Conservation (phyloP, 1,284 basidiomycete species). For the Leccinum pachyderme region DNA sequence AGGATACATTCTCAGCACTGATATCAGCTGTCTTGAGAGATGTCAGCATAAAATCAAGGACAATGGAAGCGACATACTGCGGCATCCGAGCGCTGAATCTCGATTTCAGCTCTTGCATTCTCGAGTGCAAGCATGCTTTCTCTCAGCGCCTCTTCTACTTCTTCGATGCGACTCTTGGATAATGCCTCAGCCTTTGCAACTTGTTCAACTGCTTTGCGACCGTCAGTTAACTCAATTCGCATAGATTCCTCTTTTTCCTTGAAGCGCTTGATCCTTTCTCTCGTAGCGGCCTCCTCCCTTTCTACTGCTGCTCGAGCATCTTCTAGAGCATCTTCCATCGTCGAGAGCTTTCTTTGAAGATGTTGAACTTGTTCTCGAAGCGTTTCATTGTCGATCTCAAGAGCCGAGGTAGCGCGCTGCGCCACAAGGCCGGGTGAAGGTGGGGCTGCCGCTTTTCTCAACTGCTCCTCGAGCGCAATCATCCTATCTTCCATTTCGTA, state of each 20-base stretch:
- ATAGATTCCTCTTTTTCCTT: slow-evolving; percentile 78
- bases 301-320: slow-evolving; percentile 74
- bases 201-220: slow-evolving; percentile 63
- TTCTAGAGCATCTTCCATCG: slow-evolving; percentile 84
- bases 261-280: slow-evolving; percentile 65
- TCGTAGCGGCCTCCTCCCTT: slow-evolving; percentile 65
- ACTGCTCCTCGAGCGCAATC: slow-evolving; percentile 60
- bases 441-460: slow-evolving; percentile 35
- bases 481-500: slow-evolving; percentile 79
- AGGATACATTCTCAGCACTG: slow-evolving; percentile 30
- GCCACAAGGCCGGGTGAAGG: slow-evolving; percentile 39
- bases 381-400: slow-evolving; percentile 92
- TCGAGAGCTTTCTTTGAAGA: slow-evolving; percentile 72
- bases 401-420: slow-evolving; percentile 54
- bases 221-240: slow-evolving; percentile 63
- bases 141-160: slow-evolving; percentile 84
- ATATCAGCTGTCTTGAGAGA: slow-evolving; percentile 25
- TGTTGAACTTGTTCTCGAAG: slow-evolving; percentile 86
- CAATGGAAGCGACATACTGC: slow-evolving; percentile 49
- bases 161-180: slow-evolving; percentile 66
- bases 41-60: slow-evolving; percentile 8
- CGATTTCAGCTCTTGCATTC: slow-evolving; percentile 89
- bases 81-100: slow-evolving; percentile 75
- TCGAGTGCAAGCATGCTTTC: slow-evolving; percentile 90
- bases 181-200: slow-evolving; percentile 61